phyloP scores from a whole-genome alignment of 306 rosid species.

The Potentilla sterilis region DNA sequence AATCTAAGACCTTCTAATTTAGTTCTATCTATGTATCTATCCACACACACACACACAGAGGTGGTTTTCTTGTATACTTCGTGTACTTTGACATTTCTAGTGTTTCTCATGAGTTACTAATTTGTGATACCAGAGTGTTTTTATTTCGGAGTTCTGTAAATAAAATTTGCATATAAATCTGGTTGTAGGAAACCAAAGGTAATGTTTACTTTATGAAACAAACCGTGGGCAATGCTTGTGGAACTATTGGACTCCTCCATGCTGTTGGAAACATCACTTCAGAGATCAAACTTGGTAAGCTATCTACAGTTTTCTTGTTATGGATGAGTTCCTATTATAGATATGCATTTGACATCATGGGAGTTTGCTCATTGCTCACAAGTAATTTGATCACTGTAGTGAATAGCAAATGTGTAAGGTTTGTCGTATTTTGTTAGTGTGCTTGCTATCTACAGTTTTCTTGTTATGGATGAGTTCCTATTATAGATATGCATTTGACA shows the following conservation, averaged over 20 bases:
- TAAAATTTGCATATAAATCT: constrained; percentile 15
- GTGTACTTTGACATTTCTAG: background rate
- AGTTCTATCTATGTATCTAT: background rate
- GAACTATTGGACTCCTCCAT: constrained; percentile 95
- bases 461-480: background rate
- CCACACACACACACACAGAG: background rate
- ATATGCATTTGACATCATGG: background rate
- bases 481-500: background rate
- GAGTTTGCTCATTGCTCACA: background rate
- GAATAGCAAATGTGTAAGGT: background rate
- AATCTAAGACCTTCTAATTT: too few species aligned
- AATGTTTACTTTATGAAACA: constrained; percentile 80
- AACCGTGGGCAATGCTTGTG: constrained; percentile 96
- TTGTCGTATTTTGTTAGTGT: background rate
- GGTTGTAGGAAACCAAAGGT: constrained; percentile 55
- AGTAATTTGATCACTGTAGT: background rate
- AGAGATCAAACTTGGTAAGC: constrained; percentile 73
- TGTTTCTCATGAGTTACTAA: background rate
- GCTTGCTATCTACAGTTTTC: constrained; percentile 17
- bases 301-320: background rate
- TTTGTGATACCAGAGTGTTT: background rate
- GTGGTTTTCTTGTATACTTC: background rate
- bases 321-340: background rate
- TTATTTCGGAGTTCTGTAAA: background rate
- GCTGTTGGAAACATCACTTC: constrained; percentile 84